Base-by-base conservation (phyloP, 2,329 filamentous ascomycete genomes). In the Fusarium irregulare region DNA sequence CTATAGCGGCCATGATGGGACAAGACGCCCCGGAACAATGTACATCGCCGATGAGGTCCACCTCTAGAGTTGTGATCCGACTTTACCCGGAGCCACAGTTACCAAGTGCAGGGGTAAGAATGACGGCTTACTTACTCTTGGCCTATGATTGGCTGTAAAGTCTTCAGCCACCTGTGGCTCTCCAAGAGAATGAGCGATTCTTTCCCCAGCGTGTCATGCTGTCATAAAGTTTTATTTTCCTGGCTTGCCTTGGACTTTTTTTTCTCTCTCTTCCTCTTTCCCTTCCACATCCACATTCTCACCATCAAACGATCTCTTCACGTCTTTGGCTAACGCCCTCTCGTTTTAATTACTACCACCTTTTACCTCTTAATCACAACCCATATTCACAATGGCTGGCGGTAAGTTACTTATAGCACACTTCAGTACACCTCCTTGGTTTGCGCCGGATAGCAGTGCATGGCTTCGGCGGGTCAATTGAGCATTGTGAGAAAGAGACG, bases 331-430 rank as follows among this genome's bases (percentile, higher is more conserved):
- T 66, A 56, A 72, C 58, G 70, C 66, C 67, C 67, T 68, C 54
- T 56, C 27, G 64, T 68, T 57, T 49, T 41, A 45, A 65, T 56
- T 56, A 68, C 68, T 54, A 58, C 72, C 46, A 66, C 60, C 25
- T 65, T 47, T 59, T 51, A 58, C 63, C 49, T 58, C 23, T 60
- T 73, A 72, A 73, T 66, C 56, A 63, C 49, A 66, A 71, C 56
- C 68, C 62, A 70, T 62, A 71, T 62, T 71, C 78, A 83, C 77
- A 80, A 83, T 83, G 81, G 81, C 81, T 80, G 81, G 80, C 75
- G 81, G 81, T 83, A 81, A 83, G 81, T 83, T 44, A 56, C 46
- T 41, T 25, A 27, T 23, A 45, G 30, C 30, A 18, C 13, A n/a
- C 34, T 27, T 51, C 18, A 47, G 30, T 27, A 18, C 11, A 18